Conservation (phyloP, 306 rosid species). For the Medicago lupulina region DNA sequence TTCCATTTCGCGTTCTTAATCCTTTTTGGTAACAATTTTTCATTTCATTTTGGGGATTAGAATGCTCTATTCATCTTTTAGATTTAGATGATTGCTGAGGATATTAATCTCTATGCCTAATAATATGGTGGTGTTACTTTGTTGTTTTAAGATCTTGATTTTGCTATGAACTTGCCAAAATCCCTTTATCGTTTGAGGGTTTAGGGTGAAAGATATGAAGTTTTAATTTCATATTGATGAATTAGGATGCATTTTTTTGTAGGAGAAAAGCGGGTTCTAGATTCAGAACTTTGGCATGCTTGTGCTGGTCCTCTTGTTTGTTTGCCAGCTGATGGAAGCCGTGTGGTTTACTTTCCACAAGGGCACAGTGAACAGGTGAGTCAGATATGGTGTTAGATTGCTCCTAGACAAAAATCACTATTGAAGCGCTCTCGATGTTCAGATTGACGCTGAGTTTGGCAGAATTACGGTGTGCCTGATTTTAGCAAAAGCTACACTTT, state of each 20-base stretch:
- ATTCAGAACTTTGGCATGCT: conserved; percentile 99
- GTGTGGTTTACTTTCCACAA: conserved; percentile 93
- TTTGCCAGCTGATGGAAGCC: conserved; percentile 85
- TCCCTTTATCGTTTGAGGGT: conserved; percentile 31
- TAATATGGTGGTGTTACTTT: conserved; percentile 40
- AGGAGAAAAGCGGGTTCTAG: conserved; percentile 87
- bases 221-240: conserved; percentile 35
- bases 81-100: conserved; percentile 23
- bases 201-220: conserved; percentile 22
- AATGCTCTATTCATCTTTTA: conserved; percentile 12
- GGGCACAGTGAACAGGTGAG: conserved; percentile 98
- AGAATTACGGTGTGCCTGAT: neutral
- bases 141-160: conserved; percentile 44
- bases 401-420: neutral
- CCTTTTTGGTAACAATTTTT: neutral
- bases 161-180: conserved; percentile 32
- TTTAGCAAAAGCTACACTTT: too few species aligned
- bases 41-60: conserved; percentile 31
- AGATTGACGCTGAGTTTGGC: neutral
- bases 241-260: conserved; percentile 48
- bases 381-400: conserved; percentile 24
- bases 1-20: neutral
- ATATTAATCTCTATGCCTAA: conserved; percentile 32
- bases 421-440: neutral
- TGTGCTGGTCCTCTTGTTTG: conserved; percentile 98